A percentile compares a stretch with the other conserved stretches of the same genome.
Conservation (phyloP, 148 eudicot genomes). For the Rhododendron simsii region DNA sequence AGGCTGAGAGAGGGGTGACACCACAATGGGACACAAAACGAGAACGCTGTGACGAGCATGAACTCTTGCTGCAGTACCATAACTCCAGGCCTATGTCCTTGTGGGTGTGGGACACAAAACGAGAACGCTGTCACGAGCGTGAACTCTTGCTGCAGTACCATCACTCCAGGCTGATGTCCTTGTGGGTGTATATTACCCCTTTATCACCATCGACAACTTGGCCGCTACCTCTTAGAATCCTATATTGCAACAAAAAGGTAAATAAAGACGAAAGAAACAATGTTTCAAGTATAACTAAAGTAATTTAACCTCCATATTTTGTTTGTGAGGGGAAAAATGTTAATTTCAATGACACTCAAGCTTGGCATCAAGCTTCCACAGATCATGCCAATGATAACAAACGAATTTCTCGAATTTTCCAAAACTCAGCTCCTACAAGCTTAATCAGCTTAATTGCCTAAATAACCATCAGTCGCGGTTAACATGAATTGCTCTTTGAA, state of each 20-base stretch:
- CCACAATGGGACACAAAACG: not conserved
- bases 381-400: not conserved
- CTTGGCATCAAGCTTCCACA: not conserved
- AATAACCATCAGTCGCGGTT: not conserved
- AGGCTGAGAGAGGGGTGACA: too few relatives aligned
- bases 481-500: not conserved
- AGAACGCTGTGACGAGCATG: not conserved
- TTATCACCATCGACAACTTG: slow-evolving; percentile 73
- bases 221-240: slow-evolving; percentile 71
- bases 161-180: slow-evolving; percentile 25
- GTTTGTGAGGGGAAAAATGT: not conserved
- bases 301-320: not conserved
- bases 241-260: slow-evolving; percentile 13
- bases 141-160: not conserved
- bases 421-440: not conserved
- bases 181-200: slow-evolving; percentile 67
- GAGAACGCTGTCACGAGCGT: not conserved
- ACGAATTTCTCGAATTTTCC: not conserved
- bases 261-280: not conserved
- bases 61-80: not conserved
- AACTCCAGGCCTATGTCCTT: slow-evolving; percentile 29
- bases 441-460: not conserved
- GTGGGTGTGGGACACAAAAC: slow-evolving; percentile 35
- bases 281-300: not conserved
- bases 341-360: not conserved